Percentiles rank a stretch among this genome's conserved stretches.
phyloP scores from a whole-genome alignment of 495 filamentous ascomycete genomes.

The Schizothecium vesticola region DNA sequence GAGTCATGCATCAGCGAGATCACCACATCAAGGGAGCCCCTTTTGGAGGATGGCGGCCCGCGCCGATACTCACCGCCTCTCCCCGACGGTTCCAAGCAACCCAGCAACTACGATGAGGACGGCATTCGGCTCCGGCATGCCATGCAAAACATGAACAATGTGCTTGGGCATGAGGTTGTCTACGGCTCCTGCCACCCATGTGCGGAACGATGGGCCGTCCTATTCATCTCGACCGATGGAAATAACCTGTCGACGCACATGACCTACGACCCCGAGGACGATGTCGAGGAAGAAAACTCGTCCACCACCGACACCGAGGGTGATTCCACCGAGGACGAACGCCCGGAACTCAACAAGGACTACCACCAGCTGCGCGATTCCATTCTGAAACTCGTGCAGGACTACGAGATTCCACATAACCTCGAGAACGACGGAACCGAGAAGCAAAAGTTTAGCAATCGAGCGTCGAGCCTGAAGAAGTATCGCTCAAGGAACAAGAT shows the following conservation, averaged over 20 bases:
- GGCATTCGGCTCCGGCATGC: constrained; percentile 51
- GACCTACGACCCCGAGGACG: constrained; percentile 64
- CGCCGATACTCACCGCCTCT: constrained; percentile 42
- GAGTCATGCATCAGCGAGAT: constrained; percentile 65
- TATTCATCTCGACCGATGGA: constrained; percentile 71
- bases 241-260: constrained; percentile 63
- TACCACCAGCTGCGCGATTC: constrained; percentile 79
- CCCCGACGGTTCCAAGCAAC: constrained; percentile 31
- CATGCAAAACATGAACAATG: constrained; percentile 60
- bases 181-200: constrained; percentile 65
- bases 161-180: constrained; percentile 53
- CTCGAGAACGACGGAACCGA: constrained; percentile 46
- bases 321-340: constrained; percentile 59
- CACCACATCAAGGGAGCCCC: constrained; percentile 58
- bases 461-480: constrained; percentile 49
- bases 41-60: constrained; percentile 50
- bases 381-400: constrained; percentile 73
- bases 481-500: constrained; percentile 47
- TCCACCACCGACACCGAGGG: constrained; percentile 56
- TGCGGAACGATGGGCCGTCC: constrained; percentile 66
- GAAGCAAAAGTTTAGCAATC: constrained; percentile 59
- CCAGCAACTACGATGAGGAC: constrained; percentile 49
- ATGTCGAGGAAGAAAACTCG: constrained; percentile 58
- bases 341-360: constrained; percentile 69
- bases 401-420: constrained; percentile 66